Conservation (phyloP, 805 yeast species). For the Candida quercuum region DNA sequence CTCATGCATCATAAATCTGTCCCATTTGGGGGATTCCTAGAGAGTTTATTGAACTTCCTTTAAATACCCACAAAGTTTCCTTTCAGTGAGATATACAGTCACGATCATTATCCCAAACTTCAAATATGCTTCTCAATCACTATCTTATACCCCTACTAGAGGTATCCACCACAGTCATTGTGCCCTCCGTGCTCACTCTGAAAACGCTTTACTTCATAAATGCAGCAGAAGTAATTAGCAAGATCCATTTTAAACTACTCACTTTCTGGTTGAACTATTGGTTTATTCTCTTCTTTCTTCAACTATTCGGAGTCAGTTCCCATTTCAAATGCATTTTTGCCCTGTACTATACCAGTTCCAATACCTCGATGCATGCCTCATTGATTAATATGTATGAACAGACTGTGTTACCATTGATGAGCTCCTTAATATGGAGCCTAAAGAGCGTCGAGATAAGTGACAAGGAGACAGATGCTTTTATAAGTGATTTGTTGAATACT, state of each 20-base stretch:
- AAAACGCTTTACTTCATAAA: constrained; percentile 12
- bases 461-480: not conserved
- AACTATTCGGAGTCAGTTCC: constrained; percentile 10
- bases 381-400: constrained; percentile 9
- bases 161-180: constrained; percentile 5
- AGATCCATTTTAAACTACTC: constrained; percentile 4
- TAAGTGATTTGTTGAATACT: too few species aligned
- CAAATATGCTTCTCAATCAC: too few species aligned
- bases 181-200: constrained; percentile 18
- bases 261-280: constrained; percentile 20
- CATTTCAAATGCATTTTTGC: constrained; percentile 13
- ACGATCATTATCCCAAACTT: too few species aligned
- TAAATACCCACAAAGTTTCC: too few species aligned
- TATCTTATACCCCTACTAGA: too few species aligned
- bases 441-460: not conserved
- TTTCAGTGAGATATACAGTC: too few species aligned
- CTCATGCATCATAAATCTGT: too few species aligned
- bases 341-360: constrained; percentile 7
- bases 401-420: constrained; percentile 4
- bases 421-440: not conserved
- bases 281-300: constrained; percentile 10
- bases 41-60: too few species aligned
- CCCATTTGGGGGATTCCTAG: too few species aligned
- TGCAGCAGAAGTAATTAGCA: too few species aligned
- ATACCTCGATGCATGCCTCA: not conserved